Evolutionary conservation across 2,329 filamentous ascomycete genomes (phyloP).

Genomic region (Neonectria coccinea): DNA sequence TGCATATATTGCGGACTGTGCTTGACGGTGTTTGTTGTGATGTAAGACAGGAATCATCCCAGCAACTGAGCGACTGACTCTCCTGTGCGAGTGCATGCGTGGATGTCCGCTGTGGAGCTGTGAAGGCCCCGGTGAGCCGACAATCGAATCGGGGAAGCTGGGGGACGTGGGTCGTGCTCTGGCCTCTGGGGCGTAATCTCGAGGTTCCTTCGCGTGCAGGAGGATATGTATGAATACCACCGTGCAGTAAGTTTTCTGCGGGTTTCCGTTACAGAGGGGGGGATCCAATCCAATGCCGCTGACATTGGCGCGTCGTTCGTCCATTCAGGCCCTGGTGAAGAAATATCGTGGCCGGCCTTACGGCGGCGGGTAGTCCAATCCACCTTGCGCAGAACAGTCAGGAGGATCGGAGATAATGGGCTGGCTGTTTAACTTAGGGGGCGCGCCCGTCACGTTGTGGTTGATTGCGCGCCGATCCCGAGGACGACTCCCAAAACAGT

Average conservation of each 20-base stretch:
- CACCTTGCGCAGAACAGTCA: neutral
- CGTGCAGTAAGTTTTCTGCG: neutral
- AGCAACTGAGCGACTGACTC: constrained; percentile 25
- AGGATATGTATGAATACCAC: neutral
- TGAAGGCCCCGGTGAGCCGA: constrained; percentile 16
- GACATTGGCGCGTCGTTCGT: neutral
- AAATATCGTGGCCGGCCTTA: neutral
- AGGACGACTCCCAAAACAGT: constrained; percentile 27
- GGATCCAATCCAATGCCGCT: neutral
- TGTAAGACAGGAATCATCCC: constrained; percentile 29
- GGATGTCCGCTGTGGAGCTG: constrained; percentile 14
- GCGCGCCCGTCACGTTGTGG: constrained; percentile 18
- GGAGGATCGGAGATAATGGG: constrained; percentile 1
- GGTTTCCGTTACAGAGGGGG: neutral
- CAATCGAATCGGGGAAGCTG: constrained; percentile 27
- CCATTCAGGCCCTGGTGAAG: neutral
- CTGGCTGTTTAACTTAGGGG: neutral
- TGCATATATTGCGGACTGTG: constrained; percentile 4
- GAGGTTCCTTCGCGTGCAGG: neutral
- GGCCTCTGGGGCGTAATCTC: constrained; percentile 6
- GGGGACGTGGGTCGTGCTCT: constrained; percentile 17
- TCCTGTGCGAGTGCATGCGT: constrained; percentile 30
- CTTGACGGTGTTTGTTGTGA: constrained; percentile 19
- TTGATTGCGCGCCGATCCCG: constrained; percentile 35
- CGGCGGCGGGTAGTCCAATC: neutral